Base-by-base conservation (phyloP, 2,329 filamentous ascomycete genomes). In the Amylocarpus encephaloides region DNA sequence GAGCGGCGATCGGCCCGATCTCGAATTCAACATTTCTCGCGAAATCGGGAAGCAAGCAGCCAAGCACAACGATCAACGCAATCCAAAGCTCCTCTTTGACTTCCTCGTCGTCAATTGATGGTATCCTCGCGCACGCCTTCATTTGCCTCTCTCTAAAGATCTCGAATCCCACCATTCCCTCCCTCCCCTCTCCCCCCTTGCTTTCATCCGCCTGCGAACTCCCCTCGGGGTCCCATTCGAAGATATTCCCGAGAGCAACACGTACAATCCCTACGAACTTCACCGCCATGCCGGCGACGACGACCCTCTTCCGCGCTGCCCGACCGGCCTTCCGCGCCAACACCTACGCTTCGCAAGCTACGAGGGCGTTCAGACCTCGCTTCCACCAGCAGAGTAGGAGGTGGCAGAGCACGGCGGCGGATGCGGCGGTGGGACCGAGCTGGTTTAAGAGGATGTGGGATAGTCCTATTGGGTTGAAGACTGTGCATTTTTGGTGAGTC, bases 401-500 rank as follows among this genome's bases (percentile, higher is more conserved):
- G 68, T 89, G 80, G 70, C 83, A 88, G 71, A 88, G 83, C 70
- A 83, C 84, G 40, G 22, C 69, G 56, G 59, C 69, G 59, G 67
- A 71, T 60, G 34, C 33, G 7, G 67, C 68, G 52, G 67, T 70
- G 51, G 63, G 71, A 59, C 62, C 68, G 56, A 72, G 73, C 65
- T 83, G 77, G 76, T 83, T 93, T 69, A 82, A 85, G 75, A 83
- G 83, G 71, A 80, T 94, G 77, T 90, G 85, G 85, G 82, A 88
- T 70, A 89, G 85, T 69, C 86, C 87, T 56, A 71, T 91, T 58
- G 88, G 88, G 46, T 62, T 91, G 62, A 90, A 90, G 84, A 98
- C 93, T 55, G 93, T 98, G 64, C 93, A 98, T 72, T 98, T 98
- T 75, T 98, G 93, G 92, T 92, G 75, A 59, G 77, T 66, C 53